These are phyloP conservation scores for Chytriomyces confervae DNA, from an alignment of 192 early-diverging fungal genomes.

Conservation along the genomic window DNA sequence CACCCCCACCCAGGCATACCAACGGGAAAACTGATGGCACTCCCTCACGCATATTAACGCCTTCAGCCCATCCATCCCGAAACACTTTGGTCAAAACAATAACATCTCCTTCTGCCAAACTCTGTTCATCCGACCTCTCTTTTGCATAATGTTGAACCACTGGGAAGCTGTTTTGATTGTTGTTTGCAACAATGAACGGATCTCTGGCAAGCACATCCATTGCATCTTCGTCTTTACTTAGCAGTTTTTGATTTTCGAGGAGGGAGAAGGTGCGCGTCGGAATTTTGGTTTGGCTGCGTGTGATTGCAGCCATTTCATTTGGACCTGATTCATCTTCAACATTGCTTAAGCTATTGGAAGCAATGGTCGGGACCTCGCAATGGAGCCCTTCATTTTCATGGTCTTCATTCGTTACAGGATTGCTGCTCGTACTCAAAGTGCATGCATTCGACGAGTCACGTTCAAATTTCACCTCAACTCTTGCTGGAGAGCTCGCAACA, in stretches of 20 bases:
- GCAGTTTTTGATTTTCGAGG: conserved; percentile 18
- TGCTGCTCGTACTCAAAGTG: too few relatives aligned
- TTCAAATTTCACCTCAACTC: too few relatives aligned
- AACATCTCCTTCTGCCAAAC: conserved; percentile 40
- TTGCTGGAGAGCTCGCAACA: neutral
- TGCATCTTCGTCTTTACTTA: conserved; percentile 1
- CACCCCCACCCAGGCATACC: conserved; percentile 47
- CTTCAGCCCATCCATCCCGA: conserved; percentile 50
- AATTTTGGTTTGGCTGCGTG: conserved; percentile 6
- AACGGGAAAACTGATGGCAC: conserved; percentile 50
- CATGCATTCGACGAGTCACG: too few relatives aligned
- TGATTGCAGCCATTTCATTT: conserved; percentile 24
- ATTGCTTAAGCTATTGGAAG: too few relatives aligned
- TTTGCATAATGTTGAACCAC: conserved; percentile 39
- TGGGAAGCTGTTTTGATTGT: conserved; percentile 39
- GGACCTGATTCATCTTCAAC: too few relatives aligned
- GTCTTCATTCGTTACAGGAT: too few relatives aligned
- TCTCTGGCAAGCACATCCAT: conserved; percentile 21
- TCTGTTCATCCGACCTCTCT: conserved; percentile 39
- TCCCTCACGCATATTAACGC: conserved; percentile 45
- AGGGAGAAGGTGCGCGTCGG: conserved; percentile 29
- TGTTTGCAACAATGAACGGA: conserved; percentile 40
- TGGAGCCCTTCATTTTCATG: too few relatives aligned
- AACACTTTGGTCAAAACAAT: conserved; percentile 44
- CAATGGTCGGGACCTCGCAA: too few relatives aligned